A percentile compares a stretch with the other conserved stretches of the same genome.
Conservation (phyloP, 192 early-diverging fungal species). For the Backusella tuberculispora region DNA sequence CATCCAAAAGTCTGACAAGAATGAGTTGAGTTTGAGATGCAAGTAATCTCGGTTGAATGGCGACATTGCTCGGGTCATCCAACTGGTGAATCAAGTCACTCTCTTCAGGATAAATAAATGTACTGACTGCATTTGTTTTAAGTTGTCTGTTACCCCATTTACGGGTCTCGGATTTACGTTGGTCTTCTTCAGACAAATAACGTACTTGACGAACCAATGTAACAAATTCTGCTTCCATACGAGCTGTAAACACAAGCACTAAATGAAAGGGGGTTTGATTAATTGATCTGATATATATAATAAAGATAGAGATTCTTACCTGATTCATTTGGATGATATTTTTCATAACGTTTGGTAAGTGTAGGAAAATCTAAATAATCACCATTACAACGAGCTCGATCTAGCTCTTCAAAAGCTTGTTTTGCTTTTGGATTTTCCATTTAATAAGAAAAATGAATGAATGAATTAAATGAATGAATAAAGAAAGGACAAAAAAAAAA, state of each 20-base stretch:
- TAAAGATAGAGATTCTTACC: constrained; percentile 30
- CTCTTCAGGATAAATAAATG: constrained; percentile 15
- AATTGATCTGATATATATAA: not conserved
- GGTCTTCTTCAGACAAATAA: not conserved
- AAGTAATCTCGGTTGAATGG: not conserved
- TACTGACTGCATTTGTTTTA: constrained; percentile 29
- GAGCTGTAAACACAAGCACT: constrained; percentile 20
- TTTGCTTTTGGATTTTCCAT: constrained; percentile 17
- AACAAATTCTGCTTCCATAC: constrained; percentile 25
- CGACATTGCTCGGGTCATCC: constrained; percentile 22
- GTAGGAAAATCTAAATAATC: constrained; percentile 48
- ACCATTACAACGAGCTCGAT: constrained; percentile 17
- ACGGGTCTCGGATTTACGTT: not conserved
- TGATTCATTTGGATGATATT: constrained; percentile 54
- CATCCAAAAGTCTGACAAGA: constrained; percentile 11
- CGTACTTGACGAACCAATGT: constrained; percentile 1
- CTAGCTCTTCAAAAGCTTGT: not conserved
- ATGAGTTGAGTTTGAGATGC: constrained; percentile 8
- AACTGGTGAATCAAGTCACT: constrained; percentile 14
- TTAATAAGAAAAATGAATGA: not conserved
- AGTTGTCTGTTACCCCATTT: not conserved
- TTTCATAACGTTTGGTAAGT: constrained; percentile 54
- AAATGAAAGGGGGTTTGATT: not conserved
- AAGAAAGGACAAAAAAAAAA: not conserved
- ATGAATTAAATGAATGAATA: not conserved